Evolutionary conservation across 805 yeast species (phyloP).

Genomic region (Saturnispora hagleri): DNA sequence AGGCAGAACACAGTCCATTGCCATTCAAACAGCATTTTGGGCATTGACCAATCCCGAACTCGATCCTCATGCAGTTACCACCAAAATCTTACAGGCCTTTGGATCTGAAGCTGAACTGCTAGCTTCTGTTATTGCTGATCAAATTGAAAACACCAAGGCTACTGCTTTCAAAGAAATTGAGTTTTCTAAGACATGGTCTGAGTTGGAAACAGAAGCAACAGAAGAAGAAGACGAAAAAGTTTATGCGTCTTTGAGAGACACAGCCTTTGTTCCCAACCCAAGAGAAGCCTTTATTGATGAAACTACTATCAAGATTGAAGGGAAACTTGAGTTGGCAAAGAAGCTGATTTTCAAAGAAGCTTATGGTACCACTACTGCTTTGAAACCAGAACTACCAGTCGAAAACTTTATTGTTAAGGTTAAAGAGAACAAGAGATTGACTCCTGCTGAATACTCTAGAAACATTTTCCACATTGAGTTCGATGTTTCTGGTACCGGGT

Average conservation of each 20-base stretch:
- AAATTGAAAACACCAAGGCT: conserved; percentile 49
- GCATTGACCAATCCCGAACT: conserved; percentile 52
- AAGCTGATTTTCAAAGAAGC: conserved; percentile 78
- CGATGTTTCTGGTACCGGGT: conserved; percentile 82
- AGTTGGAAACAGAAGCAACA: conserved; percentile 17
- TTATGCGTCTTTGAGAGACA: conserved; percentile 37
- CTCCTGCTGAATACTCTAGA: conserved; percentile 84
- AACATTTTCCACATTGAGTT: conserved; percentile 95
- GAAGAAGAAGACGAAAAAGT: conserved; percentile 35
- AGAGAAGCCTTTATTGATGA: conserved; percentile 40
- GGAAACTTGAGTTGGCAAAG: conserved; percentile 46
- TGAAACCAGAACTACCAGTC: conserved; percentile 88
- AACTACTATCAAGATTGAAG: conserved; percentile 29
- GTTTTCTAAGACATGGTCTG: conserved; percentile 24
- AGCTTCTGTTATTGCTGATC: conserved; percentile 59
- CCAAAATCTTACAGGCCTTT: conserved; percentile 70
- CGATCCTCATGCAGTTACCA: conserved; percentile 53
- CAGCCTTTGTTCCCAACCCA: conserved; percentile 58
- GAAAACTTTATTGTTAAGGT: conserved; percentile 82
- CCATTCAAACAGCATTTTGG: conserved; percentile 79
- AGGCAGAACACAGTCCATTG: conserved; percentile 68
- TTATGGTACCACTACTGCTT: conserved; percentile 41
- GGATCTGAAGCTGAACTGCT: conserved; percentile 76
- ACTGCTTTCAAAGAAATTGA: conserved; percentile 35
- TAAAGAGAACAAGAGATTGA: conserved; percentile 83